These are phyloP conservation scores for Poteriospumella lacustris DNA, from an alignment of 108 stramenopile species.

Conservation along the genomic window DNA sequence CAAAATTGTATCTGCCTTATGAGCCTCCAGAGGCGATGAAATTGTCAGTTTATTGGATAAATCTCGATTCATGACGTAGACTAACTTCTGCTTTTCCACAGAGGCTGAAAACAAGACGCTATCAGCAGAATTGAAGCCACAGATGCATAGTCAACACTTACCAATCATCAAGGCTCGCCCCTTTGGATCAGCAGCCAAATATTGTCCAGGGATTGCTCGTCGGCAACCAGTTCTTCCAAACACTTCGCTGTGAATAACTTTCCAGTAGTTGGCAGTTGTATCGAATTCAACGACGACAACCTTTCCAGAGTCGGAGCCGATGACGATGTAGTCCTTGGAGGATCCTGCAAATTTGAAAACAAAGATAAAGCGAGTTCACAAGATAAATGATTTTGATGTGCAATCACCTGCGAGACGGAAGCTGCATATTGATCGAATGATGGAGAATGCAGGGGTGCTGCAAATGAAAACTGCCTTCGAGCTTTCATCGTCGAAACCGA, in stretches of 20 bases:
- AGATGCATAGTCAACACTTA: conserved; percentile 1
- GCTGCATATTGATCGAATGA: conserved; percentile 62
- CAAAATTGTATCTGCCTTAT: conserved; percentile 71
- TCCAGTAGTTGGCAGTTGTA: conserved; percentile 28
- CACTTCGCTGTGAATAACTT: conserved; percentile 36
- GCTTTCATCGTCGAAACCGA: conserved; percentile 18
- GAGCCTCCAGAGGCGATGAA: conserved; percentile 88
- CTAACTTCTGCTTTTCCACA: conserved; percentile 91
- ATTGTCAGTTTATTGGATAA: conserved; percentile 66
- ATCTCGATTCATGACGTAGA: conserved; percentile 87
- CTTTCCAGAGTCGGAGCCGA: conserved; percentile 80
- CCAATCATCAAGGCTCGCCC: conserved; percentile 80
- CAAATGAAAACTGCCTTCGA: conserved; percentile 24
- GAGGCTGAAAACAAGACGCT: conserved; percentile 29
- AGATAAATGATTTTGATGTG: not conserved
- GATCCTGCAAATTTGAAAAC: conserved; percentile 28
- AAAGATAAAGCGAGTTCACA: not conserved
- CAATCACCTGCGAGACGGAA: conserved; percentile 66
- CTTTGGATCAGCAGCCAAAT: conserved; percentile 85
- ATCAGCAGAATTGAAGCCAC: conserved; percentile 42
- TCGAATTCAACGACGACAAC: conserved; percentile 74
- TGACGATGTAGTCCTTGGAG: conserved; percentile 77
- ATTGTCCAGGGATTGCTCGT: conserved; percentile 90
- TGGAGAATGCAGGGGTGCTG: conserved; percentile 61
- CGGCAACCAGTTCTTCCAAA: conserved; percentile 70